phyloP scores from a whole-genome alignment of 2,329 filamentous ascomycete species.

The Phialemoniopsis sp. region DNA sequence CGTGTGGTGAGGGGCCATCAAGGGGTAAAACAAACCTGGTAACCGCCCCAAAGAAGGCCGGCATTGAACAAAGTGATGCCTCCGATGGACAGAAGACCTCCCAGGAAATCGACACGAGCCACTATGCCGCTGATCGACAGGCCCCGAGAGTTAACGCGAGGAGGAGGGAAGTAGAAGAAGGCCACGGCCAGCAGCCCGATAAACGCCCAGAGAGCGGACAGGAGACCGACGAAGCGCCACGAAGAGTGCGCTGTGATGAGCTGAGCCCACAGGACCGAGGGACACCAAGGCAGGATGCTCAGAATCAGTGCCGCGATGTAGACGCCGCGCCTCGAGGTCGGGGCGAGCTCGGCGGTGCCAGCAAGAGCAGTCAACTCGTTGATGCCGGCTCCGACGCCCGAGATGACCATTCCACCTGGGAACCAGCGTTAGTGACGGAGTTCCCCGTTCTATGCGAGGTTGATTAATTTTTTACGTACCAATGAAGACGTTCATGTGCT shows the following conservation, averaged over 20 bases:
- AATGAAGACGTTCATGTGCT: constrained; percentile 58
- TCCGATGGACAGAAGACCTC: constrained; percentile 42
- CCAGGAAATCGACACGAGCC: constrained; percentile 42
- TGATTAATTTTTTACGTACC: constrained; percentile 24
- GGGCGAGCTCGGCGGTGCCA: constrained; percentile 64
- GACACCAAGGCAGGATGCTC: constrained; percentile 59
- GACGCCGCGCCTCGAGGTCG: constrained; percentile 58
- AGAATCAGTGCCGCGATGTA: constrained; percentile 59
- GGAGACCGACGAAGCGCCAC: constrained; percentile 51
- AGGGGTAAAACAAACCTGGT: constrained; percentile 13
- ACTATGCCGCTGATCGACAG: constrained; percentile 35
- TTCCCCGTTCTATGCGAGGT: too few relatives aligned
- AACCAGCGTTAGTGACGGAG: too few relatives aligned
- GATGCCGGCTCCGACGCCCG: constrained; percentile 62
- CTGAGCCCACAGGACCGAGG: constrained; percentile 58
- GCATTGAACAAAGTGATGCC: constrained; percentile 48
- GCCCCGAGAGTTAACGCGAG: constrained; percentile 33
- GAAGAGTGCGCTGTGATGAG: constrained; percentile 37
- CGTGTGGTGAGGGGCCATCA: not conserved
- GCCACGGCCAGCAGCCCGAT: constrained; percentile 45
- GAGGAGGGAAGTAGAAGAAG: constrained; percentile 50
- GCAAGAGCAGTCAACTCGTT: constrained; percentile 66
- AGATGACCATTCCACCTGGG: constrained; percentile 44
- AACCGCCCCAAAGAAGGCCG: constrained; percentile 36
- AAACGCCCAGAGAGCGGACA: constrained; percentile 47